Base-by-base conservation (phyloP, 1,284 basidiomycete species). In the Puccinia sorghi region DNA sequence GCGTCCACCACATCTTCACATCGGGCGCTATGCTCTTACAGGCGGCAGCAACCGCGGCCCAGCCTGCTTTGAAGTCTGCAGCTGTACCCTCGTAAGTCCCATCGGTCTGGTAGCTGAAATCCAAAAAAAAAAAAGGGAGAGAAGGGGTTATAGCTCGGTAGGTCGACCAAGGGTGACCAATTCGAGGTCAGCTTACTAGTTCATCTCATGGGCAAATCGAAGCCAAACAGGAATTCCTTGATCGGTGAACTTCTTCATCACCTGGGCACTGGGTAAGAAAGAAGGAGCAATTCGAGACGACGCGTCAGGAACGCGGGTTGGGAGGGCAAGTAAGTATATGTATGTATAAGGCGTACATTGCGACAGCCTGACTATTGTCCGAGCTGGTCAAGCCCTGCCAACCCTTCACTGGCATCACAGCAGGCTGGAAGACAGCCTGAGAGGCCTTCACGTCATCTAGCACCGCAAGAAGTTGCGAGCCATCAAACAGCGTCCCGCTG, bases 181-280 rank as follows among this genome's bases (percentile, higher is more conserved):
- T 27, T 9, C 80, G 71, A 73, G 80, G 80, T 80, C 75, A 80
- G 72, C 76, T 79, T 22, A 79, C 76, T 72, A 79, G 32, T 82
- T 83, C 78, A 83, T 81, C 61, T 84, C 84, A 80, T 85, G 84
- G 2, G 82, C 85, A 59, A 85, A 85, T 17, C 85, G 82, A 20
- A 85, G 80, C 77, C 84, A 83, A 61, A 85, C 85, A 61, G 84
- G 83, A 50, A 85, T 81, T 25, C 85, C 85, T 12, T 82, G 79
- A 76, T 85, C 85, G 64, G 84, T 84, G 81, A 84, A 85, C 72
- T 83, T 79, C 81, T 85, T 85, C 83, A 85, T 83, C 41, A 84
- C 84, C 0, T 83, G 81, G 9, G 76, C 76, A 13, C 76, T 79
- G n/a, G 4, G 50, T 39, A 67, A 43, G 46, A 32, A 17, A 9